Evolutionary conservation across 345 rosid genomes (phyloP), one percentile per base, ranked within the genome.

Genomic region (Salix udensis): DNA sequence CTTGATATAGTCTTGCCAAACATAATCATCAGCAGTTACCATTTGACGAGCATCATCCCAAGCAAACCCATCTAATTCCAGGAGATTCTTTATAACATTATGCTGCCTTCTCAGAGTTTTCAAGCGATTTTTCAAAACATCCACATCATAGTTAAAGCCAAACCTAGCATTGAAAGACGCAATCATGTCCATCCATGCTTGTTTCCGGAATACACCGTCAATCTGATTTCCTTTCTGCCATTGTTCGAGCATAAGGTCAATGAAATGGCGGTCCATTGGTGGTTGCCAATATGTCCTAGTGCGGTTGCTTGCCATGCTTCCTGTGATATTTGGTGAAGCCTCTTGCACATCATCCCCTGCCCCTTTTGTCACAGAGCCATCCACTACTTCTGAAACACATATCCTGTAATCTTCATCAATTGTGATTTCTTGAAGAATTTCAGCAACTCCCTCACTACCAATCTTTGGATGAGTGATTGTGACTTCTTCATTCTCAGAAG

Each of bases 1-100:
- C 96, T 92, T 90, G 71, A 92, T 90, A 79, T 89, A 87, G 50
- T 87, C 93, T 82, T 92, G 98, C 98, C 98, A 94, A 21, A 89
- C 90, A 76, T 68, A 81, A 85, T 92, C 94, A 82, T 94, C 92
- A 40, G 97, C 97, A 44, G 88, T 87, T 81, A 91, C 91, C 98
- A 89, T 91, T 84, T 91, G 92, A 44, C 93, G 93, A 58, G 88
- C 82, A 82, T 91, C 91, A 81, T 94, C 90, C 98, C 98, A 94
- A 67, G 81, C 64, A 76, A 94, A 94, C 26, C 94, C 97, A 77
- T 91, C 89, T 67, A 86, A 71, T 68, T 89, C 83, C 70, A 94
- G 91, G 74, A 94, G 82, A 71, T 87, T 86, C 85, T 86, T 94
- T 74, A 92, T 87, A 3, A 86, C 90, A 24, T 84, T 92, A 82